Evolutionary conservation across 2,329 filamentous ascomycete genomes (phyloP).

Genomic region (Fusarium algeriense): DNA sequence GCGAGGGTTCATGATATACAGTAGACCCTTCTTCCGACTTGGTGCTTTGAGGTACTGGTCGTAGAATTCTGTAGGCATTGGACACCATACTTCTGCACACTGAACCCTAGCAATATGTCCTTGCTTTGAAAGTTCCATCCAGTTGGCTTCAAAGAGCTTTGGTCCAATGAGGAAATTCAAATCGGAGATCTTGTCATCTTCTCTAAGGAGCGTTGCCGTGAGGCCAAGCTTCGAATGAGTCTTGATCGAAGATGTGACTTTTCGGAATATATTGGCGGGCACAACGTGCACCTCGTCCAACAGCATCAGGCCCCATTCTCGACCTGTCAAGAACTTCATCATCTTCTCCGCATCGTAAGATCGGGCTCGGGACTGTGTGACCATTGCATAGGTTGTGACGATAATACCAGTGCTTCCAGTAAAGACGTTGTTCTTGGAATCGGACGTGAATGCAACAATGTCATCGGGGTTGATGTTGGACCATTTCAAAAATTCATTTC

Average conservation of each 20-base stretch:
- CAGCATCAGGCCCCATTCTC: conserved; percentile 98
- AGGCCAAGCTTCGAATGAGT: conserved; percentile 95
- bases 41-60: conserved; percentile 87
- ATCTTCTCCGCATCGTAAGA: conserved; percentile 96
- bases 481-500: conserved; percentile 97
- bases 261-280: conserved; percentile 94
- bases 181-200: conserved; percentile 98
- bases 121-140: conserved; percentile 98
- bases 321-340: conserved; percentile 90
- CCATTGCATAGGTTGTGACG: conserved; percentile 98
- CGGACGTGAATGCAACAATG: conserved; percentile 94
- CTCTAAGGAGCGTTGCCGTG: conserved; percentile 91
- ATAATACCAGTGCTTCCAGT: conserved; percentile 93
- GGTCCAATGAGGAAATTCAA: conserved; percentile 97
- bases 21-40: conserved; percentile 60
- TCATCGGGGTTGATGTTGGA: conserved; percentile 94
- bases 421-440: conserved; percentile 84
- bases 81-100: conserved; percentile 98
- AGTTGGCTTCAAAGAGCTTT: conserved; percentile 98
- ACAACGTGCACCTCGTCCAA: conserved; percentile 98
- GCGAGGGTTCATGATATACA: conserved; percentile 97
- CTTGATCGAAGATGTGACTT: conserved; percentile 92
- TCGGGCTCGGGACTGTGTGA: conserved; percentile 88
- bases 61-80: conserved; percentile 99
- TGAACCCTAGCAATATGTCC: conserved; percentile 97